Evolutionary conservation across 163 green algal species (phyloP).

Genomic region (Scenedesmus sp.): DNA sequence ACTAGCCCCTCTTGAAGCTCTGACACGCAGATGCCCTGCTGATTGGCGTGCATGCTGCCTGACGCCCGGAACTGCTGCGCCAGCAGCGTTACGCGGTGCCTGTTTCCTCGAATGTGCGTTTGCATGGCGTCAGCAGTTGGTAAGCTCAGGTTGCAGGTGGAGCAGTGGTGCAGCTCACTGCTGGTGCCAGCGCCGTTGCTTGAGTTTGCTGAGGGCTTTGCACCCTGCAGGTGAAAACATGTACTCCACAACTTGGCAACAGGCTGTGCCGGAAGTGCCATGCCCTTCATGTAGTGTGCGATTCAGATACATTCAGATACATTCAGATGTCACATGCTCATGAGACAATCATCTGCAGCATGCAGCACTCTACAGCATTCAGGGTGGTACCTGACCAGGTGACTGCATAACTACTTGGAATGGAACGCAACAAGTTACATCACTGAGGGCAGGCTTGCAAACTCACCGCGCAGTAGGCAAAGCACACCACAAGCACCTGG

Average conservation of each 20-base stretch:
- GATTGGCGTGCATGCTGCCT: constrained; percentile 35
- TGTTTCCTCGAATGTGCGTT: not conserved
- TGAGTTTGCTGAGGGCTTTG: not conserved
- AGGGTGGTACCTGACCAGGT: not conserved
- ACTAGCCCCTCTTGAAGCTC: not conserved
- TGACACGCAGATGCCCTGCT: constrained; percentile 14
- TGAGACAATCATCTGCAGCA: no score
- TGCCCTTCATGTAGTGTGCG: not conserved
- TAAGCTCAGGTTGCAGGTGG: not conserved
- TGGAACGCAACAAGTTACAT: no score
- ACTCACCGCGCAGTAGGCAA: not conserved
- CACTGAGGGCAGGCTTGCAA: no score
- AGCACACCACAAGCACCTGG: not conserved
- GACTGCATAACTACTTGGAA: no score
- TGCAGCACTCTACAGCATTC: not conserved
- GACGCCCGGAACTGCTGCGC: not conserved
- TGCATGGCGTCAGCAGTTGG: not conserved
- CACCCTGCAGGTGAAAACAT: not conserved
- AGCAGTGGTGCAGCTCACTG: constrained; percentile 24
- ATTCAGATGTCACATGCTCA: no score
- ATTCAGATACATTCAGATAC: no score
- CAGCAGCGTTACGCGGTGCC: constrained; percentile 20
- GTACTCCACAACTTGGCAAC: not conserved
- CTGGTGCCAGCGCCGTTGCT: not conserved
- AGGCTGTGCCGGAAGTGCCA: not conserved